Conservation (phyloP, 306 rosid species). For the Vigna nakashimae region DNA sequence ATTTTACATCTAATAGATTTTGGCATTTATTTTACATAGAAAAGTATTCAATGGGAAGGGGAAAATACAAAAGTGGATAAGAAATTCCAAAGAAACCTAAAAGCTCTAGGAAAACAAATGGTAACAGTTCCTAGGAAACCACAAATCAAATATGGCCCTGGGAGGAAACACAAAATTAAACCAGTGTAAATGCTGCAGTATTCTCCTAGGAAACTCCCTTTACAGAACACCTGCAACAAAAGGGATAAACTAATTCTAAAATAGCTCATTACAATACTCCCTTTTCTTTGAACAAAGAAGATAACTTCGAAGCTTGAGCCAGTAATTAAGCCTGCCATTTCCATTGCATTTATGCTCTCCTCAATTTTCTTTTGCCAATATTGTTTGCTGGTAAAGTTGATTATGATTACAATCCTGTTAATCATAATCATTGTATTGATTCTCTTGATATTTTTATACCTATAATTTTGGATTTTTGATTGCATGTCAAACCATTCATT, state of each 20-base stretch:
- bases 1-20: neutral
- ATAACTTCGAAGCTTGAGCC: neutral
- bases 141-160: neutral
- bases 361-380: neutral
- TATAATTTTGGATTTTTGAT: neutral
- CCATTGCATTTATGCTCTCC: neutral
- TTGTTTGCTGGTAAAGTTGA: slow-evolving; percentile 19
- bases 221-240: neutral
- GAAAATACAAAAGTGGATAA: slow-evolving; percentile 15
- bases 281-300: slow-evolving; percentile 21
- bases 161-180: slow-evolving; percentile 18
- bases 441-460: slow-evolving; percentile 18
- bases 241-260: neutral
- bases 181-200: slow-evolving; percentile 12
- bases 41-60: neutral
- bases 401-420: slow-evolving; percentile 11
- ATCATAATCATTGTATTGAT: slow-evolving; percentile 8
- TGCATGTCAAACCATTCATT: neutral
- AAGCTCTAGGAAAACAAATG: neutral
- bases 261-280: neutral
- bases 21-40: slow-evolving; percentile 1
- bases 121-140: neutral
- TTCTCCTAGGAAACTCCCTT: neutral
- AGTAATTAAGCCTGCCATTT: neutral
- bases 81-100: slow-evolving; percentile 23